Conservation (phyloP, 73 alveolate species). For the Blepharisma japonicum region DNA sequence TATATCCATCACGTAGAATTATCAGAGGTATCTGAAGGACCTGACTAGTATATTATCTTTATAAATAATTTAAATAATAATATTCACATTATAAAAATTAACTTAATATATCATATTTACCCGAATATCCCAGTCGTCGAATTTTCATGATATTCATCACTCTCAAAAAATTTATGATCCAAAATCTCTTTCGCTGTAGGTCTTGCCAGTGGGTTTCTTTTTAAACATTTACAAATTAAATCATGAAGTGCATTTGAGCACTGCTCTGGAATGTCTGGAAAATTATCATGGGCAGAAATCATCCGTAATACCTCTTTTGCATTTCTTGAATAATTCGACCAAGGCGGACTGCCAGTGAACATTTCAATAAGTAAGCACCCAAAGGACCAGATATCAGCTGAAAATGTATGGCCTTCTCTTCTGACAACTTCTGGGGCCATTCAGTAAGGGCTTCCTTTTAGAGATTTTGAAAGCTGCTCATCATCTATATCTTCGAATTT, state of each 20-base stretch:
- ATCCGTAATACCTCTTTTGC: slow-evolving; percentile 36
- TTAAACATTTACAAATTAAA: slow-evolving; percentile 36
- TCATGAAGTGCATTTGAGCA: slow-evolving; percentile 26
- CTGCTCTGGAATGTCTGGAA: slow-evolving; percentile 43
- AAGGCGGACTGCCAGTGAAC: slow-evolving; percentile 44
- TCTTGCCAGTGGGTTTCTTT: slow-evolving; percentile 35
- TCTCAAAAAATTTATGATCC: slow-evolving; percentile 33
- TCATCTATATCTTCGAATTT: background rate
- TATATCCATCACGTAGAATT: too few relatives aligned
- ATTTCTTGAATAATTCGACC: slow-evolving; percentile 42
- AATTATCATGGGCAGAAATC: slow-evolving; percentile 34
- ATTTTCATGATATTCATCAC: background rate
- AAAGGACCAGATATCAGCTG: slow-evolving; percentile 62
- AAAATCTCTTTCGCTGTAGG: slow-evolving; percentile 48
- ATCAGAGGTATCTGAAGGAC: too few relatives aligned
- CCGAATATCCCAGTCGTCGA: background rate
- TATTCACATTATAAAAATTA: too few relatives aligned
- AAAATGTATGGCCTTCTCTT: slow-evolving; percentile 13
- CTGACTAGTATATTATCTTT: too few relatives aligned
- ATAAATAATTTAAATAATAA: too few relatives aligned
- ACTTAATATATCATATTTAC: too few relatives aligned
- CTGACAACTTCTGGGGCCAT: slow-evolving; percentile 34
- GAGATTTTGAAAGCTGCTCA: background rate
- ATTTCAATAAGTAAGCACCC: slow-evolving; percentile 47
- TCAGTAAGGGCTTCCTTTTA: slow-evolving; percentile 28